Evolutionary conservation across 805 yeast species (phyloP).

Genomic region (Candida ascalaphidarum): DNA sequence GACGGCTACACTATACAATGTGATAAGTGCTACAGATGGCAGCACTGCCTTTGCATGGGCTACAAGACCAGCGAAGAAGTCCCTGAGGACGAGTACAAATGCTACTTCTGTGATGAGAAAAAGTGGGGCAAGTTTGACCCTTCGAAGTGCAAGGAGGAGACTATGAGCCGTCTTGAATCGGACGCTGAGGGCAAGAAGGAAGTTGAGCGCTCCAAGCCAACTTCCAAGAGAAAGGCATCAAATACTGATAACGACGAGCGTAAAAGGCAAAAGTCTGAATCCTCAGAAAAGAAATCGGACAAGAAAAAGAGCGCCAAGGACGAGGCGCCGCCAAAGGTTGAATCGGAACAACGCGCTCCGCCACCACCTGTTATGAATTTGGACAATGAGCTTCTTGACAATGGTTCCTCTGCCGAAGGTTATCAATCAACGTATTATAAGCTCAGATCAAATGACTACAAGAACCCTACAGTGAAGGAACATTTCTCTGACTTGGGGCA

Average conservation of each 20-base stretch:
- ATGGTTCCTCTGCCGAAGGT: slow-evolving; percentile 32
- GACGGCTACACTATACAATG: slow-evolving; percentile 95
- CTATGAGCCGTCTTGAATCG: slow-evolving; percentile 19
- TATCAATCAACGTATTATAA: slow-evolving; percentile 47
- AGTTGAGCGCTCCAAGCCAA: slow-evolving; percentile 5
- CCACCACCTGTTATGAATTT: slow-evolving; percentile 27
- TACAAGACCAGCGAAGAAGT: slow-evolving; percentile 63
- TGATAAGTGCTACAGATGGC: slow-evolving; percentile 89
- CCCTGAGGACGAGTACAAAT: slow-evolving; percentile 69
- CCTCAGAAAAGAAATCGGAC: slow-evolving; percentile 5
- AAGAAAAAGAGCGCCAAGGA: slow-evolving; percentile 5
- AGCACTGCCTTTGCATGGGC: slow-evolving; percentile 87
- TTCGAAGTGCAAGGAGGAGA: slow-evolving; percentile 19
- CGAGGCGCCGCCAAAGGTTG: slow-evolving; percentile 1
- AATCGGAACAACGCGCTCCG: too few species aligned
- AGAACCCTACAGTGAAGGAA: slow-evolving; percentile 22
- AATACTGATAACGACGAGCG: slow-evolving; percentile 20
- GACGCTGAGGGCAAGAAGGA: slow-evolving; percentile 15
- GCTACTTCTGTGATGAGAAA: slow-evolving; percentile 60
- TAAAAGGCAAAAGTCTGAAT: slow-evolving; percentile 16
- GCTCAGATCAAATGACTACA: slow-evolving; percentile 38
- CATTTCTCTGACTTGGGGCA: slow-evolving; percentile 14
- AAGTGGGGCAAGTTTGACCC: slow-evolving; percentile 39
- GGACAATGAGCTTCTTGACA: slow-evolving; percentile 34
- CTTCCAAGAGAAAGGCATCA: slow-evolving; percentile 10